These are phyloP conservation scores for Pseudogymnoascus sp. DNA, from an alignment of 2,329 filamentous ascomycete genomes.

Conservation along the genomic window DNA sequence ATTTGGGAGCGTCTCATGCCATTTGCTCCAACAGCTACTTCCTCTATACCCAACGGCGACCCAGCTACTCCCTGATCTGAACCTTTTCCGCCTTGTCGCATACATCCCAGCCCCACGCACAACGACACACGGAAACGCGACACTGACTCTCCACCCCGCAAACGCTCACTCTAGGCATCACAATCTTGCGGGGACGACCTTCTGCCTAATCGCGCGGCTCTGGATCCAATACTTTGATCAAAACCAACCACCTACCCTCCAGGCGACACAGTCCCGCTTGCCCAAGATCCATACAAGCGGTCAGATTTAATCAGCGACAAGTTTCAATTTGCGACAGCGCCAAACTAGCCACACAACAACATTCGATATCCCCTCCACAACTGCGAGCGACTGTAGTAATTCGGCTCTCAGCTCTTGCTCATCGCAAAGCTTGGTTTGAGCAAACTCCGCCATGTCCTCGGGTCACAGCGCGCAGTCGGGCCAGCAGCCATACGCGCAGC, in stretches of 20 bases:
- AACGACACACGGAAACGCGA: neutral
- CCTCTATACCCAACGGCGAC: neutral
- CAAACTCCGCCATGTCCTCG: neutral
- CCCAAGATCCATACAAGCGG: neutral
- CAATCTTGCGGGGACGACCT: neutral
- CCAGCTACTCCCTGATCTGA: neutral
- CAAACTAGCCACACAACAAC: neutral
- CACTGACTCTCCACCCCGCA: conserved; percentile 6
- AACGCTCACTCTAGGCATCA: neutral
- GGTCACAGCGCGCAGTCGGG: neutral
- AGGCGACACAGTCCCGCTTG: neutral
- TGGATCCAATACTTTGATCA: neutral
- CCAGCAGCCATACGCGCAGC: neutral
- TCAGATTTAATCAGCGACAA: neutral
- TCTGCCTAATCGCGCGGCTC: neutral
- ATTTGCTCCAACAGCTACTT: neutral
- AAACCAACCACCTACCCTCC: neutral
- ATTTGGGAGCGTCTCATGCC: neutral
- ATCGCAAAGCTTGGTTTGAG: conserved; percentile 5
- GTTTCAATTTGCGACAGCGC: neutral
- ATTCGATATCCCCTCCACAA: neutral
- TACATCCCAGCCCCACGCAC: neutral
- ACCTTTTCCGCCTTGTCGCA: neutral
- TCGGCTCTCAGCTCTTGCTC: neutral
- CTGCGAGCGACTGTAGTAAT: neutral